Evolutionary conservation across 176 grass and related monocot species (phyloP).

Genomic region (Zea luxurians): DNA sequence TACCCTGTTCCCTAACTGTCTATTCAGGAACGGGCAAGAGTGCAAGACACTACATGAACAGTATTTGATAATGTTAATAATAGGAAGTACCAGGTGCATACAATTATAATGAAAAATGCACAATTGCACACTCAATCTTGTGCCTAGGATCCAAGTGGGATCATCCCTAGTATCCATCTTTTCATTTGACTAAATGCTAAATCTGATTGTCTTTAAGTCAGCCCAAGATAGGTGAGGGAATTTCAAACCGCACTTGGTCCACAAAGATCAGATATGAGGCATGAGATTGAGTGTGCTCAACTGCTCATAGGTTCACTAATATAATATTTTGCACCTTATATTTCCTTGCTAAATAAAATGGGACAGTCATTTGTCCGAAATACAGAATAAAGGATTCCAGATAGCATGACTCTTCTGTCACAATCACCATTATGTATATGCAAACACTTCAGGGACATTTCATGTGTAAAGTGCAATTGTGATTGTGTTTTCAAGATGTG

Average conservation of each 20-base stretch:
- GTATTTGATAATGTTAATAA: neutral
- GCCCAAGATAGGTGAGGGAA: neutral
- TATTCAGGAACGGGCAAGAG: constrained; percentile 8
- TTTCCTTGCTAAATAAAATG: constrained; percentile 8
- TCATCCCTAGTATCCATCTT: constrained; percentile 1
- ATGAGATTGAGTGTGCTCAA: neutral
- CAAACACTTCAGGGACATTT: neutral
- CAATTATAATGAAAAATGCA: neutral
- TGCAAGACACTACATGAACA: neutral
- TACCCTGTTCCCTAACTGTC: neutral
- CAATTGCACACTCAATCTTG: neutral
- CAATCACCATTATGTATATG: neutral
- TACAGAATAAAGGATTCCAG: neutral
- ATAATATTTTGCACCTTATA: neutral
- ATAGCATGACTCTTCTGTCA: neutral
- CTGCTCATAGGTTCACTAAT: constrained; percentile 2
- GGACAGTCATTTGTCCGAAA: neutral
- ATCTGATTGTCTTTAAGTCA: constrained; percentile 2
- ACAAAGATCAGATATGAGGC: constrained; percentile 2
- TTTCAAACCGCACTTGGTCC: neutral
- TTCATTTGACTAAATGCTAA: constrained; percentile 11
- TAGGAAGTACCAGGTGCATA: constrained; percentile 6
- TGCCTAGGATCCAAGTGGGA: neutral
- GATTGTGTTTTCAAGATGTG: neutral
- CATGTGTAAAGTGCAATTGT: neutral